phyloP scores from a whole-genome alignment of 2,329 filamentous ascomycete species.

The Aspergillus novofumigatus region DNA sequence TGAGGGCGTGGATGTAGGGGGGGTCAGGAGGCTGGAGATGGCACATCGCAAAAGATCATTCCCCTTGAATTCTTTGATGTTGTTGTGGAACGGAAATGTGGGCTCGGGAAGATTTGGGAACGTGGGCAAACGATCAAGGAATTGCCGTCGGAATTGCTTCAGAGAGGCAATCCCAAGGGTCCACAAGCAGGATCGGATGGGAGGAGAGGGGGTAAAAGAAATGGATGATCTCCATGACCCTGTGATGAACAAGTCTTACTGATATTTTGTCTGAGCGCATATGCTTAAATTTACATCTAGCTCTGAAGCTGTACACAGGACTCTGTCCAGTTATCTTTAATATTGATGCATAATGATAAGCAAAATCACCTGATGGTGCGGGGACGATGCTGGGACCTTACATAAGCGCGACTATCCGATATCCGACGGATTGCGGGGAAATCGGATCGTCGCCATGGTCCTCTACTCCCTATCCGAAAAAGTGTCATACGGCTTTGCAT shows the following conservation, averaged over 20 bases:
- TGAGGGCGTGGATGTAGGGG: slow-evolving; percentile 41
- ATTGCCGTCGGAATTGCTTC: slow-evolving; percentile 40
- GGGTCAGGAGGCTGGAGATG: slow-evolving; percentile 46
- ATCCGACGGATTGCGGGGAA: slow-evolving; percentile 18
- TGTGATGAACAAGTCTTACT: neutral
- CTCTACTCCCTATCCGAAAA: slow-evolving; percentile 3
- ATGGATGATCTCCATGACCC: neutral
- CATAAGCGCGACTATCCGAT: slow-evolving; percentile 2
- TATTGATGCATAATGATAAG: neutral
- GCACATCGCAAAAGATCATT: slow-evolving; percentile 52
- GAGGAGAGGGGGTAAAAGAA: neutral
- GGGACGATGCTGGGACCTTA: neutral
- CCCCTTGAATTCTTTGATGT: slow-evolving; percentile 65
- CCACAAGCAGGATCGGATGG: slow-evolving; percentile 8
- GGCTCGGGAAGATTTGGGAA: slow-evolving; percentile 64
- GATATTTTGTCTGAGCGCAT: neutral
- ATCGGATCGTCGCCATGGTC: slow-evolving; percentile 14
- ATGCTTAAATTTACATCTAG: neutral
- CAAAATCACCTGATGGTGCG: neutral
- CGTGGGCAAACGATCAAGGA: slow-evolving; percentile 52
- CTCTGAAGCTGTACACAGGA: too few relatives aligned
- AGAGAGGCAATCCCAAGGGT: slow-evolving; percentile 32
- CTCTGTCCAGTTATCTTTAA: too few relatives aligned
- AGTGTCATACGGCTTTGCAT: slow-evolving; percentile 1
- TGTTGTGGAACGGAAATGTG: slow-evolving; percentile 70